These are phyloP conservation scores for Emmonsia crescens DNA, from an alignment of 2,329 filamentous ascomycete species.

Conservation along the genomic window DNA sequence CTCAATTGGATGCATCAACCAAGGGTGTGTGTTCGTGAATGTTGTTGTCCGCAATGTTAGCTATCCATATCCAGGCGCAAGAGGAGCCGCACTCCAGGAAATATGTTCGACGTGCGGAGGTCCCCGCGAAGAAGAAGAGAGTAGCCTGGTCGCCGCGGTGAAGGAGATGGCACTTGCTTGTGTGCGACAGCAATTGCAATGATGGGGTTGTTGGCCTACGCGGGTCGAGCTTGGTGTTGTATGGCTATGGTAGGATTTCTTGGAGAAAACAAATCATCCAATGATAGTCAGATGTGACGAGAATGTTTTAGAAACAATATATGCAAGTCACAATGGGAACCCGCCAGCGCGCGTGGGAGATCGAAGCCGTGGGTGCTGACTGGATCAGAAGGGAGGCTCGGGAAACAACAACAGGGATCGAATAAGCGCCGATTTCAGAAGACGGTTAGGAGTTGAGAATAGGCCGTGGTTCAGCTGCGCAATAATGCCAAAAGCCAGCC, in stretches of 20 bases:
- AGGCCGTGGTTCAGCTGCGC: not conserved
- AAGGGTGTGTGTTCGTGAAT: not conserved
- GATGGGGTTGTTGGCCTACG: not conserved
- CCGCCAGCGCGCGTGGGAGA: not conserved
- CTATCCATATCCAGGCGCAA: not conserved
- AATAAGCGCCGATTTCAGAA: conserved; percentile 1
- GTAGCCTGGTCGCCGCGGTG: not conserved
- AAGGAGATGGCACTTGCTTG: not conserved
- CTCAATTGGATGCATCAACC: not conserved
- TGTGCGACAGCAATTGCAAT: not conserved
- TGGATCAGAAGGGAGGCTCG: not conserved
- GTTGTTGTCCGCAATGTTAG: not conserved
- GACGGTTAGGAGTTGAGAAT: not conserved
- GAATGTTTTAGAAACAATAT: conserved; percentile 1
- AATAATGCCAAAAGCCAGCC: not conserved
- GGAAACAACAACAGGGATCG: not conserved
- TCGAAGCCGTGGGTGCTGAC: not conserved
- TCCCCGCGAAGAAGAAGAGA: not conserved
- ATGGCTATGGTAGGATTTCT: not conserved
- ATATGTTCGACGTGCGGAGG: not conserved
- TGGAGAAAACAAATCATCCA: not conserved
- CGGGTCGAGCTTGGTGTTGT: not conserved
- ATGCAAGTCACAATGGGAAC: conserved; percentile 2
- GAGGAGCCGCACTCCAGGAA: not conserved
- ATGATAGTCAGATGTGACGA: not conserved